Percentiles rank a stretch among this genome's conserved stretches.
These are phyloP conservation scores for Lecanicillium sp. DNA, from an alignment of 2,329 filamentous ascomycete species.

Conservation along the genomic window DNA sequence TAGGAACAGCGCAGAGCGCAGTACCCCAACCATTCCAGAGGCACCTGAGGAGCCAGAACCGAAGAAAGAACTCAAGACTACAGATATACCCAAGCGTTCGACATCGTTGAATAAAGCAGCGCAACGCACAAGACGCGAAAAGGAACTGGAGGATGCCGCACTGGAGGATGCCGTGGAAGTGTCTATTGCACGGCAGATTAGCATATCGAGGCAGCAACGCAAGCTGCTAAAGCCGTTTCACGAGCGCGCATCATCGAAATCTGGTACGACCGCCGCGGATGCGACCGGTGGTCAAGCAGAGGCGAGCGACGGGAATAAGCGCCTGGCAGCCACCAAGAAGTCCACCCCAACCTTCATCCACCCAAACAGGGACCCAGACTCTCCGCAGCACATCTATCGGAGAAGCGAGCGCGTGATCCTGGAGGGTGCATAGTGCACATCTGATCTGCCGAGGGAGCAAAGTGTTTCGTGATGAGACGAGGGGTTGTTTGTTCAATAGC, in stretches of 20 bases:
- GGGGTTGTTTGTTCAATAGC: slow-evolving; percentile 1
- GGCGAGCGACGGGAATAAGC: slow-evolving; percentile 17
- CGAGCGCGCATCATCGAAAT: slow-evolving; percentile 15
- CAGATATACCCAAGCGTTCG: slow-evolving; percentile 4
- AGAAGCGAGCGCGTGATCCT: slow-evolving; percentile 48
- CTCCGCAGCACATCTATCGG: slow-evolving; percentile 31
- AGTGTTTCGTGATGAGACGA: slow-evolving; percentile 8
- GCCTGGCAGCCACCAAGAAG: slow-evolving; percentile 28
- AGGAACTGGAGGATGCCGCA: slow-evolving; percentile 13
- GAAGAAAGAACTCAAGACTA: neutral
- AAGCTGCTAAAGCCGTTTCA: slow-evolving; percentile 50
- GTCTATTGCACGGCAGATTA: slow-evolving; percentile 62
- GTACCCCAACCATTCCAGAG: neutral
- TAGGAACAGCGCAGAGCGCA: neutral
- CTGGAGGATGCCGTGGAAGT: slow-evolving; percentile 53
- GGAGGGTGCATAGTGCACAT: slow-evolving; percentile 29
- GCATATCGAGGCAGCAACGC: slow-evolving; percentile 54
- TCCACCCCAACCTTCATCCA: slow-evolving; percentile 40
- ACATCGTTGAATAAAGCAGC: slow-evolving; percentile 4
- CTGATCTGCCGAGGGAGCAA: too few relatives aligned
- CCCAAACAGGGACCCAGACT: slow-evolving; percentile 19
- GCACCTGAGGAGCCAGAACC: neutral
- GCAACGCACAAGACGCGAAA: neutral
- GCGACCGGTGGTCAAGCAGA: slow-evolving; percentile 4
- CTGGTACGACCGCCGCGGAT: slow-evolving; percentile 7